Conservation (phyloP, 371 early-diverging fungal genomes). For the Zopfochytrium polystomum region DNA sequence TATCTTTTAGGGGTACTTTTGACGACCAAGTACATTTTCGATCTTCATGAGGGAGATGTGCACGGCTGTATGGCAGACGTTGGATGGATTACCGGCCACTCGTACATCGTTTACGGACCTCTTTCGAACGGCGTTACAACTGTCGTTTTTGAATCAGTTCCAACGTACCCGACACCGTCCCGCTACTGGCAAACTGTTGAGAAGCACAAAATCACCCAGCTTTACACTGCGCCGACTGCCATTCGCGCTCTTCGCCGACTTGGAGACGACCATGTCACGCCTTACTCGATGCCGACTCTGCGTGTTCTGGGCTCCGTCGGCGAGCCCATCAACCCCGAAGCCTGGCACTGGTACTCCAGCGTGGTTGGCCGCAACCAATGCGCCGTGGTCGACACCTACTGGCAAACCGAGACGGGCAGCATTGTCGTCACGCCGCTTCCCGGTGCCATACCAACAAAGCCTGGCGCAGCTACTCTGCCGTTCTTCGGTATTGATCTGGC, state of each 20-base stretch:
- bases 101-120: conserved; percentile 91
- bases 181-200: conserved; percentile 78
- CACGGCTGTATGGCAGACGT: conserved; percentile 85
- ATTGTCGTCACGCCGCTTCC: conserved; percentile 90
- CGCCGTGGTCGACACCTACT: conserved; percentile 88
- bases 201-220: conserved; percentile 87
- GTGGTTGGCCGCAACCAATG: conserved; percentile 84
- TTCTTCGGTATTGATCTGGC: conserved; percentile 94
- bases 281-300: conserved; percentile 72
- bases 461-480: conserved; percentile 94
- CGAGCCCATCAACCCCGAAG: conserved; percentile 97
- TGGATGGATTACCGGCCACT: conserved; percentile 76
- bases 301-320: conserved; percentile 95
- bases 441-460: conserved; percentile 80
- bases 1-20: conserved; percentile 87
- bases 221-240: conserved; percentile 98
- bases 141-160: conserved; percentile 87
- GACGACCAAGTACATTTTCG: conserved; percentile 79
- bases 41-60: conserved; percentile 66
- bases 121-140: conserved; percentile 81
- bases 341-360: conserved; percentile 94
- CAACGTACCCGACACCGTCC: conserved; percentile 78
- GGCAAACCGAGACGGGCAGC: conserved; percentile 86
- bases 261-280: conserved; percentile 79
- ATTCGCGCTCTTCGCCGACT: conserved; percentile 88